Conservation (phyloP, 73 alveolate species). For the Effrenium voratum region DNA sequence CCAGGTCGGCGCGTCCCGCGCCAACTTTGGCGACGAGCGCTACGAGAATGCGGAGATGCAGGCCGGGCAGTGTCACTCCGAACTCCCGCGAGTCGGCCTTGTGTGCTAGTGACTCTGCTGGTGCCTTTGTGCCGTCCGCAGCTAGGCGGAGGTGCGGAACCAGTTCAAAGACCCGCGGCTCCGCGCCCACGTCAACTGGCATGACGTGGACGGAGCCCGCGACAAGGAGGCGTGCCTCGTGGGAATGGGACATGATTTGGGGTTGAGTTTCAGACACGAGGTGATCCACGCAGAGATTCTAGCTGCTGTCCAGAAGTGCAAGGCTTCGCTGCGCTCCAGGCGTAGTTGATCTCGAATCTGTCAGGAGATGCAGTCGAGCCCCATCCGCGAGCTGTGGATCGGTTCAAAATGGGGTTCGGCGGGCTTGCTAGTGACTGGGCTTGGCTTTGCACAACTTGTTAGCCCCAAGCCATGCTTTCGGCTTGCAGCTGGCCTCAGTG, state of each 20-base stretch:
- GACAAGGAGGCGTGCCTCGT: constrained; percentile 18
- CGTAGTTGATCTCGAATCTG: too few relatives aligned
- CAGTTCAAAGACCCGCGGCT: constrained; percentile 70
- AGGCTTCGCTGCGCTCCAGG: too few relatives aligned
- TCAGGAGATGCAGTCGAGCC: too few relatives aligned
- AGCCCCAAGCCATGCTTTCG: too few relatives aligned
- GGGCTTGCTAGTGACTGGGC: too few relatives aligned
- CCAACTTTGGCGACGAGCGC: constrained; percentile 87
- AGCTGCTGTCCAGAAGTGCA: too few relatives aligned
- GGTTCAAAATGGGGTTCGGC: too few relatives aligned
- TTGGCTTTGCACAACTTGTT: too few relatives aligned
- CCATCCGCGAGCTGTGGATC: too few relatives aligned
- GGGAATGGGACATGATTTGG: too few relatives aligned
- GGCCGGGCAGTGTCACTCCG: neutral
- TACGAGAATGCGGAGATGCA: constrained; percentile 74
- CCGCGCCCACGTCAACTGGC: constrained; percentile 44
- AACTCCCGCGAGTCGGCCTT: neutral
- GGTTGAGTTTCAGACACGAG: neutral
- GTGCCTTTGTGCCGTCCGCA: neutral
- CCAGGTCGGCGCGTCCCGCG: constrained; percentile 66
- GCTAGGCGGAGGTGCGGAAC: constrained; percentile 81
- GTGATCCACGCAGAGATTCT: constrained; percentile 81
- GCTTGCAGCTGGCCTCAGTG: too few relatives aligned
- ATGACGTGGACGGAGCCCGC: constrained; percentile 63
- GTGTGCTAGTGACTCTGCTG: neutral